Percentiles rank a stretch among this genome's conserved stretches.
These are phyloP conservation scores for Neophaeococcomyces mojaviensis DNA, from an alignment of 2,329 filamentous ascomycete genomes.

Conservation along the genomic window DNA sequence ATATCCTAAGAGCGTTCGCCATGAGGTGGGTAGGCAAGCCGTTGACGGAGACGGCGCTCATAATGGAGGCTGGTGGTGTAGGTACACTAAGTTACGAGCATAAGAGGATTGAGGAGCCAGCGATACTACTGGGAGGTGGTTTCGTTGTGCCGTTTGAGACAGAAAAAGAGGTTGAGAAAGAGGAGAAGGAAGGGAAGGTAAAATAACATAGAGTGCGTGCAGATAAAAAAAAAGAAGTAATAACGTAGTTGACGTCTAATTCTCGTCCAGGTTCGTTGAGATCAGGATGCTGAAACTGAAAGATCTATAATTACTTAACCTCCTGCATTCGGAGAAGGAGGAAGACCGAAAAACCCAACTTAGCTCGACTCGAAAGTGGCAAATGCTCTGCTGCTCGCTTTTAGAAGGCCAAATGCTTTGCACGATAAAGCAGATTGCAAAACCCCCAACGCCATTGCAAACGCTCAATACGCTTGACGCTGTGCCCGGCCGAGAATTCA, in stretches of 20 bases:
- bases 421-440: too few relatives aligned
- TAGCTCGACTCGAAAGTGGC: too few relatives aligned
- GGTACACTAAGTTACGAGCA: conserved; percentile 80
- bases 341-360: not conserved
- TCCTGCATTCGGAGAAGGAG: not conserved
- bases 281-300: too few relatives aligned
- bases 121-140: conserved; percentile 67
- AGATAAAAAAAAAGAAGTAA: too few relatives aligned
- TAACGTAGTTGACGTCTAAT: too few relatives aligned
- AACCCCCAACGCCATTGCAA: too few relatives aligned
- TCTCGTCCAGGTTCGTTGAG: too few relatives aligned
- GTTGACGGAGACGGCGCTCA: conserved; percentile 66
- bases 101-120: conserved; percentile 67
- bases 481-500: too few relatives aligned
- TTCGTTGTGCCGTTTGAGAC: conserved; percentile 43
- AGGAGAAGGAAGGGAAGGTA: conserved; percentile 11
- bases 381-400: too few relatives aligned
- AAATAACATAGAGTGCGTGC: not conserved
- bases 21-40: conserved; percentile 74
- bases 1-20: conserved; percentile 80
- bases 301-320: not conserved
- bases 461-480: too few relatives aligned
- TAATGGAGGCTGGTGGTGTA: conserved; percentile 83
- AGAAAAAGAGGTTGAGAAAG: conserved; percentile 8
- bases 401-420: too few relatives aligned